Percentiles rank a stretch among this genome's conserved stretches.
These are phyloP conservation scores for Colletotrichum sp. DNA, from an alignment of 2,329 filamentous ascomycete genomes.

Conservation along the genomic window DNA sequence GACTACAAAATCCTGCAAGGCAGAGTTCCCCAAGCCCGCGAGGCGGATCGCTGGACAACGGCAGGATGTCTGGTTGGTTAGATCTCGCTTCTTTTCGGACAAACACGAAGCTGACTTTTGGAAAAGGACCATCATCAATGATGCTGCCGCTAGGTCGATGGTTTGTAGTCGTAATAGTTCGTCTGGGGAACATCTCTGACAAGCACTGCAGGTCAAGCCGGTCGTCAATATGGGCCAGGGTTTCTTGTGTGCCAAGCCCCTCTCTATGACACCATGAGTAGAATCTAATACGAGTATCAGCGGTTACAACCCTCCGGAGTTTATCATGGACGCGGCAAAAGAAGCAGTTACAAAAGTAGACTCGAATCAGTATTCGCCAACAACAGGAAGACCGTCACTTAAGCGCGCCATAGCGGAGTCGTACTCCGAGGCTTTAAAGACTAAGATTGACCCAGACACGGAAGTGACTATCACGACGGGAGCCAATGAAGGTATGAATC, in stretches of 20 bases:
- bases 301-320: conserved; percentile 92
- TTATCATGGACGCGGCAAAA: conserved; percentile 92
- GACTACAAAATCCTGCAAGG: too few species aligned
- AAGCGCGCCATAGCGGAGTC: conserved; percentile 92
- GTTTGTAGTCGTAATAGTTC: conserved; percentile 50
- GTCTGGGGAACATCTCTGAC: conserved; percentile 54
- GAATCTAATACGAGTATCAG: too few species aligned
- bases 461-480: conserved; percentile 96
- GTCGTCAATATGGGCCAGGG: conserved; percentile 71
- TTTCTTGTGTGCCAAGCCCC: conserved; percentile 58
- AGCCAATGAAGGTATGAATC: conserved; percentile 72
- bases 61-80: conserved; percentile 57
- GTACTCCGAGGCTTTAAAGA: conserved; percentile 88
- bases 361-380: conserved; percentile 98
- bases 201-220: conserved; percentile 65
- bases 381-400: conserved; percentile 87
- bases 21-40: conserved; percentile 42
- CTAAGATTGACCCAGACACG: conserved; percentile 82
- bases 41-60: conserved; percentile 53
- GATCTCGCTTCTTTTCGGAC: too few species aligned
- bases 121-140: neutral
- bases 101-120: too few species aligned
- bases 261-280: too few species aligned
- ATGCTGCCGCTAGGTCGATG: conserved; percentile 56
- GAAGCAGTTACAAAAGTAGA: conserved; percentile 87